Percentiles rank a stretch among this genome's conserved stretches.
phyloP scores from a whole-genome alignment of 2,329 filamentous ascomycete species.

The Trichoderma sp. region DNA sequence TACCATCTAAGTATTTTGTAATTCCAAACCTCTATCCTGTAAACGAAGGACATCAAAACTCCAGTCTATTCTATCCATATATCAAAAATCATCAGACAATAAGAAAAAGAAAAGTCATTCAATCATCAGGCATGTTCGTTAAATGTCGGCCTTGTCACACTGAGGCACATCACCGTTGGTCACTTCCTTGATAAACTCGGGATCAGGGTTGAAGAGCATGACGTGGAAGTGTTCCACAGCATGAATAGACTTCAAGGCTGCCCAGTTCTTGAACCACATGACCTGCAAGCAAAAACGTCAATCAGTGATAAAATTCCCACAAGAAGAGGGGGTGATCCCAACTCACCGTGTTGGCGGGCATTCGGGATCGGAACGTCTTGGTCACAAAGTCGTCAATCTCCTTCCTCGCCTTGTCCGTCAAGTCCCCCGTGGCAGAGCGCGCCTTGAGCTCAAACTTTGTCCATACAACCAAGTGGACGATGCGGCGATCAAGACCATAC shows the following conservation, averaged over 20 bases:
- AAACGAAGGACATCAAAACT: constrained; percentile 8
- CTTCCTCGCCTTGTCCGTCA: constrained; percentile 60
- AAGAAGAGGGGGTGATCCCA: background rate
- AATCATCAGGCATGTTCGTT: background rate
- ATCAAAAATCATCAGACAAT: background rate
- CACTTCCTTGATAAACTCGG: constrained; percentile 64
- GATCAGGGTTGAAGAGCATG: constrained; percentile 77
- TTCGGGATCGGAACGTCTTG: constrained; percentile 57
- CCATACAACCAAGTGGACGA: constrained; percentile 88
- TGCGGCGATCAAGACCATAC: constrained; percentile 74
- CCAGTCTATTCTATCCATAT: background rate
- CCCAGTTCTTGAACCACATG: constrained; percentile 71
- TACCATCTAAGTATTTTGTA: background rate
- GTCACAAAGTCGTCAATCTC: constrained; percentile 71
- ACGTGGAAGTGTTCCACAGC: constrained; percentile 93
- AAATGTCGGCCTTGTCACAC: constrained; percentile 40
- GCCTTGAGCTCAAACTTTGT: constrained; percentile 81
- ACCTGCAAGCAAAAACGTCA: constrained; percentile 27
- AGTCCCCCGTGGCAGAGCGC: constrained; percentile 60
- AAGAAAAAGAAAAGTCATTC: background rate
- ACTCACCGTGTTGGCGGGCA: constrained; percentile 54
- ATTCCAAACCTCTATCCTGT: constrained; percentile 3
- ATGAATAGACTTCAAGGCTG: constrained; percentile 76
- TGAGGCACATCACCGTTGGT: constrained; percentile 73
- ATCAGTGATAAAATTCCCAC: background rate